phyloP scores from a whole-genome alignment of 257 asterid genomes.

The Capsicum pubescens region DNA sequence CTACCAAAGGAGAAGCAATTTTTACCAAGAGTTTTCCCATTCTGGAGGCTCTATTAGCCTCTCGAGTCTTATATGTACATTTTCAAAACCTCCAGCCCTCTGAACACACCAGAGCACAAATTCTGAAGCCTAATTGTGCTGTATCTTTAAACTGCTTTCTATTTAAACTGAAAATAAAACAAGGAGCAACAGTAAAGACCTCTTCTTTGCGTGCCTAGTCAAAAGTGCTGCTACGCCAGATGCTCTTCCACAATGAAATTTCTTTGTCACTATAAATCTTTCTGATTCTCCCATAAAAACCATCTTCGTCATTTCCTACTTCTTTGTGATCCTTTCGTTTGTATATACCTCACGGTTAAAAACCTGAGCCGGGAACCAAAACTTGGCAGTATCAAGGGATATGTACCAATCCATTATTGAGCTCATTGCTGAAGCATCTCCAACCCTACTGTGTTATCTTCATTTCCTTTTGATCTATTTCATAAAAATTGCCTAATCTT shows the following conservation, averaged over 20 bases:
- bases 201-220: slow-evolving; percentile 41
- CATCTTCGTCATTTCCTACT: slow-evolving; percentile 68
- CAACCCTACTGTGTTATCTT: slow-evolving; percentile 27
- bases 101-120: background rate
- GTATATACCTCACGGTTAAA: slow-evolving; percentile 84
- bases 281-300: slow-evolving; percentile 87
- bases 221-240: slow-evolving; percentile 61
- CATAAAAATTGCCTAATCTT: slow-evolving; percentile 31
- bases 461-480: slow-evolving; percentile 35
- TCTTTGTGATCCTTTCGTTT: slow-evolving; percentile 58
- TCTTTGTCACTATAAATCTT: slow-evolving; percentile 62
- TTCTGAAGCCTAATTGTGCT: background rate
- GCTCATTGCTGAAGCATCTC: slow-evolving; percentile 31
- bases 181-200: too few species aligned
- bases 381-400: slow-evolving; percentile 77
- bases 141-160: slow-evolving; percentile 10
- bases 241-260: slow-evolving; percentile 63
- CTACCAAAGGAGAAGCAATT: background rate
- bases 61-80: background rate
- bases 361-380: slow-evolving; percentile 98
- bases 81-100: background rate
- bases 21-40: background rate
- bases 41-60: background rate
- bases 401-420: slow-evolving; percentile 63
- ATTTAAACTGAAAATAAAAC: slow-evolving; percentile 38